phyloP scores from a whole-genome alignment of 345 rosid species.

The Salix caprea region DNA sequence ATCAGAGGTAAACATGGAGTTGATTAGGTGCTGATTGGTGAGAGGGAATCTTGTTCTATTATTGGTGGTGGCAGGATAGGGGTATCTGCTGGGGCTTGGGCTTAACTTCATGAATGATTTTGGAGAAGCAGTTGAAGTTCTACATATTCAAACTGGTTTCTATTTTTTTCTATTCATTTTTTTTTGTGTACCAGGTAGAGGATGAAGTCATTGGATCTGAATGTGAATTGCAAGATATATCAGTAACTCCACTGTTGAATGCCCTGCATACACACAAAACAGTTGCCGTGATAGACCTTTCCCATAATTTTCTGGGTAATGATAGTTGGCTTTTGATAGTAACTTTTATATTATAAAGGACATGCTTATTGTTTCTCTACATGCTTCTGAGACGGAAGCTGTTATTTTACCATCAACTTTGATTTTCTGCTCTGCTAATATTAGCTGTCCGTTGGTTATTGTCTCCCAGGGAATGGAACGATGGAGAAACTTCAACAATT shows the following conservation, averaged over 20 bases:
- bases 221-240: conserved; percentile 88
- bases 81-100: background rate
- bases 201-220: conserved; percentile 79
- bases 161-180: conserved; percentile 6
- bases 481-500: conserved; percentile 82
- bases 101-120: too few relatives aligned
- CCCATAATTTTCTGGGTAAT: conserved; percentile 89
- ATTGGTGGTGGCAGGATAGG: conserved; percentile 9
- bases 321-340: conserved; percentile 11
- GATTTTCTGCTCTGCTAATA: conserved; percentile 2
- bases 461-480: conserved; percentile 78
- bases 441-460: conserved; percentile 21
- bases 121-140: background rate
- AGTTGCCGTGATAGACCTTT: conserved; percentile 67
- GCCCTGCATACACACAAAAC: conserved; percentile 65
- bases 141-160: conserved; percentile 2
- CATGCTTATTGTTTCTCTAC: background rate
- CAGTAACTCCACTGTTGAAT: conserved; percentile 68
- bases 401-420: background rate
- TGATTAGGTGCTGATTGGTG: background rate
- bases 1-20: conserved; percentile 57
- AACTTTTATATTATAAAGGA: background rate
- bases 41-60: conserved; percentile 1
- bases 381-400: background rate
- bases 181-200: conserved; percentile 50